Evolutionary conservation across 306 rosid species (phyloP), one percentile per base, ranked within the genome.

Genomic region (Chamaecrista fasciculata): DNA sequence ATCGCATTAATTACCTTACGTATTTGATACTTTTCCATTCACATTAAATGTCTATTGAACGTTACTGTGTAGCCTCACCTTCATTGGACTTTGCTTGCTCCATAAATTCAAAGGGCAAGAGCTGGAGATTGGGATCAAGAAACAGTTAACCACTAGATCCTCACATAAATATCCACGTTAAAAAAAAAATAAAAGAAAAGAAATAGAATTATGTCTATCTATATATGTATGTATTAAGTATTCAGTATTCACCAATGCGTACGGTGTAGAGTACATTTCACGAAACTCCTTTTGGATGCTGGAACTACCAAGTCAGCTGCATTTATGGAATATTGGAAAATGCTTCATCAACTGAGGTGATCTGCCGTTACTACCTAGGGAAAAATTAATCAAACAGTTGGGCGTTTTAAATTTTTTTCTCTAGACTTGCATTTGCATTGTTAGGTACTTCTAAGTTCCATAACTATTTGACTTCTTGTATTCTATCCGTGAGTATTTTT

Each of bases 1-100:
- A 66, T 39, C 21, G 69, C 78, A 74, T 82, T 78, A 70, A 66
- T 78, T 70, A 66, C 69, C 60, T 78, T 74, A 53, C 80, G 72
- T 66, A 57, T 63, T 77, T 66, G 72, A 71, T 63, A 43, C 76
- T 25, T 76, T 51, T 66, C 52, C 64, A 21, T 66, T 68, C 78
- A 33, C 67, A 69, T 72, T 76, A 56, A 77, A 73, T 81, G 77
- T 70, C 7, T 28, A 40, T 73, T 63, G 70, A 51, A 24, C 60
- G 69, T 67, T 72, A 67, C 71, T 51, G 61, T 66, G 75, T 66
- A 52, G 52, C 76, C 47, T 67, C 77, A 47, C 67, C 55, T 65
- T 60, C 72, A 42, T 78, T 65, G 69, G 69, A 58, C 63, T 51
- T 64, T 69, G 63, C 53, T 51, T 44, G 60, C 65, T 67, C 66